Percentiles rank a stretch among this genome's conserved stretches.
Evolutionary conservation across 352 stramenopile species (phyloP).

Genomic region (Pythium apleroticum): DNA sequence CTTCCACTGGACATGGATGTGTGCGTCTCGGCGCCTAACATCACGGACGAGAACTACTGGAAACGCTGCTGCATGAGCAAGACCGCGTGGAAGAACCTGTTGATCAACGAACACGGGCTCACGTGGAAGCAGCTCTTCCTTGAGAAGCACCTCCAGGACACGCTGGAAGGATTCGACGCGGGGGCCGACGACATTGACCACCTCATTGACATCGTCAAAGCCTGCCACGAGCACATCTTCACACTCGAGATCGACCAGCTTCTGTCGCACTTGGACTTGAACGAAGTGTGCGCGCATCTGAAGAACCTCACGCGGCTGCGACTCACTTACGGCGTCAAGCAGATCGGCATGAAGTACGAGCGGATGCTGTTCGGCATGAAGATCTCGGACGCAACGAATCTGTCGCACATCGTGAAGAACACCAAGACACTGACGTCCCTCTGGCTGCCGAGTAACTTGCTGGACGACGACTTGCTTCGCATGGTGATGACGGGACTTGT

Average conservation of each 20-base stretch:
- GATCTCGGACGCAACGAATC: constrained; percentile 89
- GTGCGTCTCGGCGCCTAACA: constrained; percentile 73
- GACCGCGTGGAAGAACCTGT: constrained; percentile 88
- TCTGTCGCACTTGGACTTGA: constrained; percentile 88
- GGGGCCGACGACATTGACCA: constrained; percentile 47
- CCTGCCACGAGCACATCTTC: constrained; percentile 89
- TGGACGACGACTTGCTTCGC: constrained; percentile 92
- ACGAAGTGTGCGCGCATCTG: constrained; percentile 80
- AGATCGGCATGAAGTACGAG: constrained; percentile 95
- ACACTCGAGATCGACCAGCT: constrained; percentile 88
- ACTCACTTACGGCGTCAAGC: constrained; percentile 86
- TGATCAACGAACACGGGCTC: constrained; percentile 89
- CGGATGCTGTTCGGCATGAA: constrained; percentile 95
- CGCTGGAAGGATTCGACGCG: constrained; percentile 78
- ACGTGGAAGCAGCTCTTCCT: constrained; percentile 95
- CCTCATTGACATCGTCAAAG: constrained; percentile 71
- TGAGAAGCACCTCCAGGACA: constrained; percentile 70
- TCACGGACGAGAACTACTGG: constrained; percentile 95
- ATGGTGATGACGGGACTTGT: constrained; percentile 94
- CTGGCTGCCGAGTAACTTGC: constrained; percentile 84
- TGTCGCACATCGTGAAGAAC: constrained; percentile 86
- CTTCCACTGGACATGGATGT: constrained; percentile 84
- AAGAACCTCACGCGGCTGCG: constrained; percentile 89
- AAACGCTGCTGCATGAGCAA: constrained; percentile 86
- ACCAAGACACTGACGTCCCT: constrained; percentile 89